Base-by-base conservation (phyloP, 108 stramenopile species). In the Nitzschia palea region DNA sequence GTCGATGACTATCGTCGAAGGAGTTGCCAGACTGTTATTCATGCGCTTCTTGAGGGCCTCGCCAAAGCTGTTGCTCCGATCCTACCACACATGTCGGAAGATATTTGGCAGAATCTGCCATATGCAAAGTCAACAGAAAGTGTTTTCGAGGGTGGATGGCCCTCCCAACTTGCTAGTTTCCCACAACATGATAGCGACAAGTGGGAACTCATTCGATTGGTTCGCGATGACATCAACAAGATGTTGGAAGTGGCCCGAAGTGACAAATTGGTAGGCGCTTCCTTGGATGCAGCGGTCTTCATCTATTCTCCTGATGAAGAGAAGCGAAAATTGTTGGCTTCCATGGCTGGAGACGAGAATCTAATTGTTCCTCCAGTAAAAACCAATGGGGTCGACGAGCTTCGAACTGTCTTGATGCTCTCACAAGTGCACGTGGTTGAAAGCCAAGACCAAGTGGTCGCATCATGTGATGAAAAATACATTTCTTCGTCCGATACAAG, bases 61-160 rank as follows among this genome's bases (percentile, higher is more conserved):
- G 74, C 95, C 8, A 86, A 92, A 63, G 73, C 86, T 8, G 66
- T 97, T 58, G 92, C 97, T 20, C 96, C 99, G 20, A 82, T 98
- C 59, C 65, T 97, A 27, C 96, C 97, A 18, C 97, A 98, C 84
- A 93, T 98, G 88, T 95, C 97, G 18, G 97, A 99, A 77, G 99
- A 99, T 63, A 93, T 97, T 42, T 98, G 93, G 93, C 95, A 94
- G 59, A 93, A 95, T 65, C 76, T 95, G 44, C 91, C 89, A 1
- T 91, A 90, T 80, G 63, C 70, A 44, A 80, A 53, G 28, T 55
- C 74, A n/a, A 79, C 37, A 2, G 80, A 83, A 58, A 89, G 87
- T 40, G 91, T 95, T 4, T 95, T 95, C 55, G 91, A 95, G 78
- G 86, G 80, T 12, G 86, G 87, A 2, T 74, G 84, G 73, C 79